A percentile compares a stretch with the other conserved stretches of the same genome.
These are phyloP conservation scores for Lolium multiflorum DNA, from an alignment of 176 grass and related monocot genomes.

Conservation along the genomic window DNA sequence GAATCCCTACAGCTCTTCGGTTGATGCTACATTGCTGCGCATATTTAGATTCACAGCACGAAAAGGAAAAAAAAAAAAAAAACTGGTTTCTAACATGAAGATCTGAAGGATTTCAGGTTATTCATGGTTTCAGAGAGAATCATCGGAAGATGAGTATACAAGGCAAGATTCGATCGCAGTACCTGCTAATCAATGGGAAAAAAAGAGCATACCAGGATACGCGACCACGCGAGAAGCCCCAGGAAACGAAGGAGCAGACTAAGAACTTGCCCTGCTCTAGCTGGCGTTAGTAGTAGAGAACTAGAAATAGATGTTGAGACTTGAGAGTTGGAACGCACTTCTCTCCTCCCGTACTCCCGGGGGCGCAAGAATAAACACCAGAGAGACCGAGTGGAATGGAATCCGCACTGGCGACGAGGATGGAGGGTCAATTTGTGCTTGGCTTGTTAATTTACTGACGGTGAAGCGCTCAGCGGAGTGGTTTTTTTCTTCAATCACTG, in stretches of 20 bases:
- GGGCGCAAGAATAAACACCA: too few relatives aligned
- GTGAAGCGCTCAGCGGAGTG: neutral
- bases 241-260: neutral
- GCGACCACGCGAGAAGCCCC: too few relatives aligned
- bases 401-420: too few relatives aligned
- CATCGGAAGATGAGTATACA: neutral
- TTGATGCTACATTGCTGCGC: too few relatives aligned
- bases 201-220: conserved; percentile 25
- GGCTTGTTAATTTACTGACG: neutral
- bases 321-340: neutral
- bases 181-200: neutral
- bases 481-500: too few relatives aligned
- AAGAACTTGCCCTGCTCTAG: neutral
- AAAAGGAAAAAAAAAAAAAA: too few relatives aligned
- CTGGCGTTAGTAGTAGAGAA: neutral
- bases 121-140: too few relatives aligned
- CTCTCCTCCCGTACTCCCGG: neutral
- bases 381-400: too few relatives aligned
- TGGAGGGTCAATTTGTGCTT: neutral
- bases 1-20: too few relatives aligned
- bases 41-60: too few relatives aligned
- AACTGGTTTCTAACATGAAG: too few relatives aligned
- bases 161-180: neutral
- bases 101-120: too few relatives aligned
- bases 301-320: neutral